A percentile compares a stretch with the other conserved stretches of the same genome.
These are phyloP conservation scores for Suillus lakei DNA, from an alignment of 768 basidiomycete genomes.

Conservation along the genomic window DNA sequence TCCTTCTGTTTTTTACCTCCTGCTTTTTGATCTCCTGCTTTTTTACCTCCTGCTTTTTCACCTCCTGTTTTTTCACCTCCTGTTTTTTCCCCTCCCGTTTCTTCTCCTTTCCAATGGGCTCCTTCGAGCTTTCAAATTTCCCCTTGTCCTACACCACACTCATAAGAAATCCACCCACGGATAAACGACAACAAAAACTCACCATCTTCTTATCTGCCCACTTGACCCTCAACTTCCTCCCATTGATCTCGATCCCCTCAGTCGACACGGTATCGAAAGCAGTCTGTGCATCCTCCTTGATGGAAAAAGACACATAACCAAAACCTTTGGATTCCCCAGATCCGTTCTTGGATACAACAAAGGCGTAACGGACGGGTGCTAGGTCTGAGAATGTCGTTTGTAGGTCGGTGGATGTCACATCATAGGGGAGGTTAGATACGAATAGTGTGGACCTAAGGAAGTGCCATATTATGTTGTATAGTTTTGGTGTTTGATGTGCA, in stretches of 20 bases:
- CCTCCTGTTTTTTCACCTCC: conserved; percentile 35
- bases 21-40: conserved; percentile 56
- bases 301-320: conserved; percentile 92
- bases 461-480: neutral
- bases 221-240: conserved; percentile 71
- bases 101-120: conserved; percentile 60
- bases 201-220: conserved; percentile 84
- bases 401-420: conserved; percentile 88
- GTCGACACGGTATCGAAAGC: conserved; percentile 68
- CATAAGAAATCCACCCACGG: neutral
- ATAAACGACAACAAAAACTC: neutral
- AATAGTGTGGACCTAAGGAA: conserved; percentile 79
- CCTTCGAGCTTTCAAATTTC: conserved; percentile 35
- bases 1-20: conserved; percentile 35
- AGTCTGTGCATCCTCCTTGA: conserved; percentile 84
- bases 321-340: conserved; percentile 88
- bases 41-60: conserved; percentile 64
- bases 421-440: conserved; percentile 91
- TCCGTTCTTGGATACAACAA: conserved; percentile 84
- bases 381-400: conserved; percentile 94
- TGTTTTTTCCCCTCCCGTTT: conserved; percentile 42
- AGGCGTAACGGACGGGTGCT: conserved; percentile 92
- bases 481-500: neutral
- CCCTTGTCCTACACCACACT: neutral
- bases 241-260: conserved; percentile 68